phyloP scores from a whole-genome alignment of 2,329 filamentous ascomycete species.

The Tolypocladium amazonense region DNA sequence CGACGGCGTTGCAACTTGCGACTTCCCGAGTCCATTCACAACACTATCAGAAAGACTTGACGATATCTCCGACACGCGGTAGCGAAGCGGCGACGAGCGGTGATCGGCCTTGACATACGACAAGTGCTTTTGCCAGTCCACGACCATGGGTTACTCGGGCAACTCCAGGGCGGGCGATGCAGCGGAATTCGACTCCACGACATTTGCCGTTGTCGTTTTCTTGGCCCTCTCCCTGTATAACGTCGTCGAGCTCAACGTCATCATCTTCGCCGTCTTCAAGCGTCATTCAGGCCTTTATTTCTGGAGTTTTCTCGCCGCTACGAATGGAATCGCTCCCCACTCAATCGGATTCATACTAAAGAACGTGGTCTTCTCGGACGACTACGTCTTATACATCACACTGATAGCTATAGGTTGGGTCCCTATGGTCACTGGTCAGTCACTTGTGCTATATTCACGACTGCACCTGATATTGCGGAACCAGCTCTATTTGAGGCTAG shows the following conservation, averaged over 20 bases:
- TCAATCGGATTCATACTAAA: constrained; percentile 36
- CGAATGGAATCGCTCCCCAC: constrained; percentile 21
- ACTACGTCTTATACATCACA: constrained; percentile 8
- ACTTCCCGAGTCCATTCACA: not conserved
- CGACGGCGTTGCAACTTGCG: not conserved
- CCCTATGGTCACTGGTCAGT: constrained; percentile 48
- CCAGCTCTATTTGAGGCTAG: constrained; percentile 31
- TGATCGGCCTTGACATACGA: not conserved
- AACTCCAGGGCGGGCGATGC: not conserved
- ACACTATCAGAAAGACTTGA: not conserved
- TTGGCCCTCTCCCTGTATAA: constrained; percentile 15
- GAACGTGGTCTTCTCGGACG: constrained; percentile 11
- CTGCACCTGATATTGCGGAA: constrained; percentile 47
- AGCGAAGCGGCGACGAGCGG: not conserved
- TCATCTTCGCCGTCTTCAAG: constrained; percentile 21
- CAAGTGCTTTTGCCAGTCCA: not conserved
- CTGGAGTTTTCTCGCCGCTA: constrained; percentile 23
- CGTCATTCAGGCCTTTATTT: constrained; percentile 22
- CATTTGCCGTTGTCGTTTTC: not conserved
- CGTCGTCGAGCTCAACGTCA: constrained; percentile 17
- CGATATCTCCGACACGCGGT: not conserved
- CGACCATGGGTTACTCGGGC: not conserved
- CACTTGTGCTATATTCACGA: constrained; percentile 49
- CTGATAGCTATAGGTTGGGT: constrained; percentile 15
- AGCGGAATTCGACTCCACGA: not conserved